Base-by-base conservation (phyloP, 2,329 filamentous ascomycete genomes). In the Trichoderma sp. region DNA sequence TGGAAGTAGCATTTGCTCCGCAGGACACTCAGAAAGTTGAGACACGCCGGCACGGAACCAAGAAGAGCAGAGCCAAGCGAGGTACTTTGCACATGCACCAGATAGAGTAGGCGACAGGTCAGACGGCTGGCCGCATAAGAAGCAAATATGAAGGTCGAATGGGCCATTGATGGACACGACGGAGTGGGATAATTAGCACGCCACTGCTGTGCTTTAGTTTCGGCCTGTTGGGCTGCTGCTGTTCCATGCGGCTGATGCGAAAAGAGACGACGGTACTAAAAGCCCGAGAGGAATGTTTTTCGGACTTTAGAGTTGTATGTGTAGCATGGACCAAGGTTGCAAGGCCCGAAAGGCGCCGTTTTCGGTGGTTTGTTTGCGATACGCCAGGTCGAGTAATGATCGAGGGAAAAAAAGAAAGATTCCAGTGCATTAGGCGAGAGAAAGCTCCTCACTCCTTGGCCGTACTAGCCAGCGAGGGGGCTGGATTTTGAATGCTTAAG, bases 101-200 rank as follows among this genome's bases (percentile, higher is more conserved):
- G 64, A 21, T 56, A 62, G 41, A 59, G 53, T 21, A 56, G 69
- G 75, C 68, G 75, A 74, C 75, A 76, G 59, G 69, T 76, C 75
- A 73, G 75, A 64, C 75, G 75, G 75, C 69, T 69, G 64, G 69
- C 69, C 38, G 60, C 75, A 76, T 75, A 29, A n/a, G 29, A 68
- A 62, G n/a, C 9, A 50, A 14, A 64, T 56, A 16, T 65, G 41
- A 59, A 56, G 38, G n/a, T 64, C 38, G 62, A 72, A 67, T 67
- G 62, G 33, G n/a, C 41, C 45, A 60, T 66, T 27, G 4, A 45
- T 67, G 62, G 35, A 67, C 16, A 24, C 63, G 38, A 11, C 45
- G 53, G 24, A 29, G 69, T 53, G 69, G 41, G 7, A 64, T 64
- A 27, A 35, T 33, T 35, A 41, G 60, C n/a, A 21, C 60, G 41